These are phyloP conservation scores for Colletotrichum siamense DNA, from an alignment of 2,329 filamentous ascomycete genomes.

Conservation along the genomic window DNA sequence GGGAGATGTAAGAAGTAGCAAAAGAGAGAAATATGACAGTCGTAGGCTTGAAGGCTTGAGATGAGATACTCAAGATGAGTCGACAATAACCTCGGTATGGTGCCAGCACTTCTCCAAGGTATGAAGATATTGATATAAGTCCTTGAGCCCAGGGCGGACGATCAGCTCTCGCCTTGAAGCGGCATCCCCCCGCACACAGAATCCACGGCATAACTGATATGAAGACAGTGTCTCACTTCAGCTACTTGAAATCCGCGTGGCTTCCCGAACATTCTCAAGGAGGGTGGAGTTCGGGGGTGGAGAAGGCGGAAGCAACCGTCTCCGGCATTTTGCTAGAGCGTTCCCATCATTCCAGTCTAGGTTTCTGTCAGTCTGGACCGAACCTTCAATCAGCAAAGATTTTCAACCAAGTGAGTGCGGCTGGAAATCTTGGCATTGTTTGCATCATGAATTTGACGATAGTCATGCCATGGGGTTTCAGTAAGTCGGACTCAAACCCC, in stretches of 20 bases:
- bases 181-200: neutral
- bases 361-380: accelerated
- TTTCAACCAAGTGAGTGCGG: neutral
- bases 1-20: accelerated
- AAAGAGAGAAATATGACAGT: neutral
- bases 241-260: neutral
- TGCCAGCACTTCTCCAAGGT: neutral
- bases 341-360: neutral
- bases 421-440: neutral
- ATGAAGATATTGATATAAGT: neutral
- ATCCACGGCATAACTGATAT: neutral
- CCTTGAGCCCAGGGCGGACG: accelerated
- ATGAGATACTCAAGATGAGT: neutral
- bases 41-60: no score
- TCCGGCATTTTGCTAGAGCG: neutral
- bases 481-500: neutral
- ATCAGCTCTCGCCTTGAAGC: neutral
- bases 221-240: neutral
- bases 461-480: neutral
- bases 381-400: neutral
- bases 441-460: neutral
- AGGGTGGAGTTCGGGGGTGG: neutral
- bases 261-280: neutral
- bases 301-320: neutral
- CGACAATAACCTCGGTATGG: neutral